Conservation (phyloP, 2,329 filamentous ascomycete species). For the Alternaria infectoria region DNA sequence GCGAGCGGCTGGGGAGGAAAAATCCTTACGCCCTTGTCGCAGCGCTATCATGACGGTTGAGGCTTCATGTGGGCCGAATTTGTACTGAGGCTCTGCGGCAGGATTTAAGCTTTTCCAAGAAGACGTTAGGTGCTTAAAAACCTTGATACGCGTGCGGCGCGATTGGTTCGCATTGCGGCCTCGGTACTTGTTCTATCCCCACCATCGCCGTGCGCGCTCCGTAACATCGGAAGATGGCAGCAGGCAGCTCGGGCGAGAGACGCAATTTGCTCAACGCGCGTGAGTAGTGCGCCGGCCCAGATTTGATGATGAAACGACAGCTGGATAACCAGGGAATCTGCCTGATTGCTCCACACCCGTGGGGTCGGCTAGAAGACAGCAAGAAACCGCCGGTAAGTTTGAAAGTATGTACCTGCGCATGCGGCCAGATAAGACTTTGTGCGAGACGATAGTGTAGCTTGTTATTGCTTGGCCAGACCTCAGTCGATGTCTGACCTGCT, state of each 20-base stretch:
- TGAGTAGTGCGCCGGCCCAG: not conserved
- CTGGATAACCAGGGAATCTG: not conserved
- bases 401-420: not conserved
- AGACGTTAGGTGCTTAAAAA: constrained; percentile 12
- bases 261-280: not conserved
- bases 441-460: not conserved
- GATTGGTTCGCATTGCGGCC: constrained; percentile 4
- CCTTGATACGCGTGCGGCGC: not conserved
- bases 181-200: constrained; percentile 2
- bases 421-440: not conserved
- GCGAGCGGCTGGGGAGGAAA: constrained; percentile 20
- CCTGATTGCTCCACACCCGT: not conserved
- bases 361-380: not conserved
- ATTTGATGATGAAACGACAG: not conserved
- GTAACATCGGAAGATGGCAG: constrained; percentile 1
- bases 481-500: not conserved
- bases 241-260: constrained; percentile 9
- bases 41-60: constrained; percentile 19
- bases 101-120: constrained; percentile 16
- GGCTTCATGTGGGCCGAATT: constrained; percentile 10
- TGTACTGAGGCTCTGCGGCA: constrained; percentile 13
- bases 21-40: constrained; percentile 6
- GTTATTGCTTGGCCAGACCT: not conserved
- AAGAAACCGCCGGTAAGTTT: not conserved
- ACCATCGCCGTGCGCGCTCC: constrained; percentile 4